These are phyloP conservation scores for Oxyria digyna DNA, from an alignment of 148 eudicot genomes.

Conservation along the genomic window DNA sequence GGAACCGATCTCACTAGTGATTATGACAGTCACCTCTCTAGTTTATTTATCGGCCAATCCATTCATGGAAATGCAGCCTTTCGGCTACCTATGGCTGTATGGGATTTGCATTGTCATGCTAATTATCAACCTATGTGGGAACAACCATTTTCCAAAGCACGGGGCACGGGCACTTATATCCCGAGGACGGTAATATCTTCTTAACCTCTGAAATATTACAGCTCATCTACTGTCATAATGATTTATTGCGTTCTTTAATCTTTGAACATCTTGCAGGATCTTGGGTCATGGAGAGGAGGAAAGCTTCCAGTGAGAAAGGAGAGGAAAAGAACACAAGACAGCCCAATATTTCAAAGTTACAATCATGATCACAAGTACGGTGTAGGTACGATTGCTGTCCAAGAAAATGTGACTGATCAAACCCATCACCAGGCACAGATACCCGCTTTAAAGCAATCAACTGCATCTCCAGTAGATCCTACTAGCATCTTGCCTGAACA, in stretches of 20 bases:
- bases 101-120: not conserved
- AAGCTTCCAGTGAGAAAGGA: not conserved
- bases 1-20: constrained; percentile 4
- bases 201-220: not conserved
- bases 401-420: not conserved
- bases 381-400: not conserved
- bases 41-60: not conserved
- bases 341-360: constrained; percentile 7
- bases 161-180: constrained; percentile 11
- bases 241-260: not conserved
- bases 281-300: not conserved
- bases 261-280: not conserved
- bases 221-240: not conserved
- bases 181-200: constrained; percentile 5
- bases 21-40: constrained; percentile 8
- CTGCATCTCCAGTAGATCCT: not conserved
- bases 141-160: not conserved
- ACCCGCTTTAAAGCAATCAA: not conserved
- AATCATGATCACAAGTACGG: not conserved
- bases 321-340: not conserved
- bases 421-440: not conserved
- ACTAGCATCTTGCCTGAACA: not conserved
- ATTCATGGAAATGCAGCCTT: not conserved
- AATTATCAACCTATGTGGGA: not conserved
- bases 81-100: not conserved